Evolutionary conservation across 2,329 filamentous ascomycete species (phyloP).

Genomic region (Fusarium subtropicale): DNA sequence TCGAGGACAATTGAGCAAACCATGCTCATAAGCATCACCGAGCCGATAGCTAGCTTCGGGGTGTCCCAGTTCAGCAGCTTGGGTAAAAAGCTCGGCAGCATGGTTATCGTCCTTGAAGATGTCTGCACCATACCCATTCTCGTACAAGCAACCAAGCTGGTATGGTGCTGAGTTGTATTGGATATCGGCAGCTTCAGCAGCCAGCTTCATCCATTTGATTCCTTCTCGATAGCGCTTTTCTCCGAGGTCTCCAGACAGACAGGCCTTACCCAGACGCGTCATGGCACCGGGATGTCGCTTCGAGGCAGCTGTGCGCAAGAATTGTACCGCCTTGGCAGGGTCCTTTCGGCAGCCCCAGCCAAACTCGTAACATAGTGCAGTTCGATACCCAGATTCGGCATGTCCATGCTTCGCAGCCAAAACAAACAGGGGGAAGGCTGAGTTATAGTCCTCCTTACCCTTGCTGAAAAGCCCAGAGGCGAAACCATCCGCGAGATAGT

Average conservation of each 20-base stretch:
- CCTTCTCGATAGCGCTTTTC: slow-evolving; percentile 89
- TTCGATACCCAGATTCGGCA: slow-evolving; percentile 93
- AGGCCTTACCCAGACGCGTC: slow-evolving; percentile 90
- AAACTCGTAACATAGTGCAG: slow-evolving; percentile 96
- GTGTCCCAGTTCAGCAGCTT: slow-evolving; percentile 92
- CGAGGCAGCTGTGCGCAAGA: slow-evolving; percentile 87
- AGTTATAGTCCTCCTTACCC: slow-evolving; percentile 89
- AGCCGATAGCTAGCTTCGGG: slow-evolving; percentile 86
- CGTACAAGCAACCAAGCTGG: slow-evolving; percentile 88
- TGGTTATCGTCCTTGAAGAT: slow-evolving; percentile 92
- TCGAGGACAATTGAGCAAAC: slow-evolving; percentile 84
- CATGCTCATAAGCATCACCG: slow-evolving; percentile 97
- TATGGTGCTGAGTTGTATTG: slow-evolving; percentile 96
- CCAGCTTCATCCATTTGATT: slow-evolving; percentile 95
- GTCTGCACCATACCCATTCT: slow-evolving; percentile 93
- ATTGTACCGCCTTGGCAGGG: slow-evolving; percentile 91
- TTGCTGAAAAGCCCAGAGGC: slow-evolving; percentile 96
- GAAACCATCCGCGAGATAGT: slow-evolving; percentile 95
- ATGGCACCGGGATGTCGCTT: slow-evolving; percentile 97
- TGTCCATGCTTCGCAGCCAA: slow-evolving; percentile 97
- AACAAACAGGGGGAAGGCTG: slow-evolving; percentile 91
- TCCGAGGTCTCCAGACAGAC: slow-evolving; percentile 88
- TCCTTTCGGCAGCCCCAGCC: slow-evolving; percentile 96
- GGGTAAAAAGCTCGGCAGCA: slow-evolving; percentile 92
- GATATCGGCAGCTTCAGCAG: slow-evolving; percentile 85